Percentiles rank a stretch among this genome's conserved stretches.
Conservation (phyloP, 208 protist species). For the Angomonas ambiguus region DNA sequence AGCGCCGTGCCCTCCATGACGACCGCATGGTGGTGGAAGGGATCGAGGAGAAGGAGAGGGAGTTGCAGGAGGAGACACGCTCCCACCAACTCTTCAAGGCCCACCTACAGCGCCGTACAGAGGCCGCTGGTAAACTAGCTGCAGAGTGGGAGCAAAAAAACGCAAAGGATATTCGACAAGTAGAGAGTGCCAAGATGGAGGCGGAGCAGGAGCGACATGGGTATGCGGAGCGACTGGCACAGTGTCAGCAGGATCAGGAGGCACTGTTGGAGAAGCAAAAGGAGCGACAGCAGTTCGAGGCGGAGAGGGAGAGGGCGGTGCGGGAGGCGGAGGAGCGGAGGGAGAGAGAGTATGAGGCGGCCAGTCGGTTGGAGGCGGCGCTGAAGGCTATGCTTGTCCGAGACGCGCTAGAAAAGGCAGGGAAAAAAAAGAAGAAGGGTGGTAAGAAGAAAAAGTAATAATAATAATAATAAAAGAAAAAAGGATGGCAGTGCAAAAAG, state of each 20-base stretch:
- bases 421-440: slow-evolving; percentile 46
- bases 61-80: slow-evolving; percentile 40
- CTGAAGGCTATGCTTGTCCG: slow-evolving; percentile 81
- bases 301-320: slow-evolving; percentile 23
- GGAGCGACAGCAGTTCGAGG: slow-evolving; percentile 34
- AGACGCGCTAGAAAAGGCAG: slow-evolving; percentile 70
- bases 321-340: slow-evolving; percentile 34
- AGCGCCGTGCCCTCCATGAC: slow-evolving; percentile 47
- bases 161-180: slow-evolving; percentile 65
- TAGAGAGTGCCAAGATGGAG: slow-evolving; percentile 75
- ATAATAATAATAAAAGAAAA: too few species aligned
- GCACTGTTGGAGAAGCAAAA: slow-evolving; percentile 44
- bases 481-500: too few species aligned
- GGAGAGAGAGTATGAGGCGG: slow-evolving; percentile 56
- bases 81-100: slow-evolving; percentile 57
- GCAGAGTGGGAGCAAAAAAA: slow-evolving; percentile 78
- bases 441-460: slow-evolving; percentile 1
- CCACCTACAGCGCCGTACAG: slow-evolving; percentile 65
- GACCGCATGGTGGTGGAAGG: slow-evolving; percentile 42
- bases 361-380: slow-evolving; percentile 74
- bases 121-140: slow-evolving; percentile 63
- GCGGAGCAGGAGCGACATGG: slow-evolving; percentile 72
- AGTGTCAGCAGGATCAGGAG: slow-evolving; percentile 48
- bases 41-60: neutral
- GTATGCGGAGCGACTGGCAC: slow-evolving; percentile 64